Evolutionary conservation across 2,329 filamentous ascomycete species (phyloP).

Genomic region (Ceratocystis lukuohia): DNA sequence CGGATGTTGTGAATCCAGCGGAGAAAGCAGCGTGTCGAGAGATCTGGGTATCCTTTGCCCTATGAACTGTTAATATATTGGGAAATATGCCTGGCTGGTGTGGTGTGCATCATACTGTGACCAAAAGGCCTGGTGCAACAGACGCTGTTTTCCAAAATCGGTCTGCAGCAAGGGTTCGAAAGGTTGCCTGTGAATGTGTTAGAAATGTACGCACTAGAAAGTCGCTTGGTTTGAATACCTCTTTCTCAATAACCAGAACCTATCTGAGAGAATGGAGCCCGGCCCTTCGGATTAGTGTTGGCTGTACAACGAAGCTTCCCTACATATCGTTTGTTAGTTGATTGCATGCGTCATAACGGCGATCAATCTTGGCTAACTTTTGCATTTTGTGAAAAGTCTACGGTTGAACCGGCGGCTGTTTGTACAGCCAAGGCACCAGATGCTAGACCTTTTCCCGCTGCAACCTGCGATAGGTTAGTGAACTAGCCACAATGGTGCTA

Average conservation of each 20-base stretch:
- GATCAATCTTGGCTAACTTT: conserved; percentile 25
- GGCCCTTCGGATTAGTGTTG: conserved; percentile 36
- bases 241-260: conserved; percentile 68
- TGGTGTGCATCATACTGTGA: conserved; percentile 42
- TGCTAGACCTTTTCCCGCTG: conserved; percentile 59
- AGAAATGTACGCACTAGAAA: conserved; percentile 19
- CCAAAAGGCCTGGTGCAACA: conserved; percentile 45
- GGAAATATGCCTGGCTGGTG: background rate
- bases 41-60: conserved; percentile 74
- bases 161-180: conserved; percentile 49
- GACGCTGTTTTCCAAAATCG: conserved; percentile 39
- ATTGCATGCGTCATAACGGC: no score
- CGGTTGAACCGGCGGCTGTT: conserved; percentile 32
- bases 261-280: conserved; percentile 40
- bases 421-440: conserved; percentile 42
- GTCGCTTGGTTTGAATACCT: conserved; percentile 34
- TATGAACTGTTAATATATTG: conserved; percentile 25
- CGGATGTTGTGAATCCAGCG: conserved; percentile 35
- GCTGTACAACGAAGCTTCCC: conserved; percentile 48
- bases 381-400: conserved; percentile 24
- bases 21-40: conserved; percentile 55
- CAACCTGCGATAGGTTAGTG: conserved; percentile 38
- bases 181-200: conserved; percentile 49
- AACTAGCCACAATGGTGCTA: background rate
- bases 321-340: conserved; percentile 24